Conservation (phyloP, 345 rosid species). For the Salix caprea region DNA sequence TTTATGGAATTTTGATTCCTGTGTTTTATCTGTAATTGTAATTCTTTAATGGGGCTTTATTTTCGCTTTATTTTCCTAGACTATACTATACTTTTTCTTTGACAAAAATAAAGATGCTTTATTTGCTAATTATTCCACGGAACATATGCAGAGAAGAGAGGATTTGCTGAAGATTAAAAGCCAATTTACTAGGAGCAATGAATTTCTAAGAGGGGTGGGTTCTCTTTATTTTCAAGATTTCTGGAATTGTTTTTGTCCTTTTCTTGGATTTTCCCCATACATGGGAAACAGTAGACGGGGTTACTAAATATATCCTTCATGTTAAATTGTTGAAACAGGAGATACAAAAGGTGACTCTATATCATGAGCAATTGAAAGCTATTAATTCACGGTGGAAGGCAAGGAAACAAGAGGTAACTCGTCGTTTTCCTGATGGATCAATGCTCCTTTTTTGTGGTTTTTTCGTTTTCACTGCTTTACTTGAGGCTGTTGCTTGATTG, state of each 20-base stretch:
- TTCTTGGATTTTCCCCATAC: conserved; percentile 1
- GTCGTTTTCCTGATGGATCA: neutral
- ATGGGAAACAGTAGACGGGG: neutral
- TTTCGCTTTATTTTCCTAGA: neutral
- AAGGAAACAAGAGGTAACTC: conserved; percentile 21
- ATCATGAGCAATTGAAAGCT: conserved; percentile 7
- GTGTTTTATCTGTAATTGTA: neutral
- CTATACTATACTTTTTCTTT: neutral
- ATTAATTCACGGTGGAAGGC: conserved; percentile 24
- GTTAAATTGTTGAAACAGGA: conserved; percentile 24
- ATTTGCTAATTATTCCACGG: neutral
- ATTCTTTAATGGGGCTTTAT: neutral
- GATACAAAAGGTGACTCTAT: conserved; percentile 1
- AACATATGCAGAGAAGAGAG: conserved; percentile 23
- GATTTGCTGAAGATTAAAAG: conserved; percentile 13
- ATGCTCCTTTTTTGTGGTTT: neutral
- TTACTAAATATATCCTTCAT: neutral
- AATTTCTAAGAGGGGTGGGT: conserved; percentile 15
- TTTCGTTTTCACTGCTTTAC: neutral
- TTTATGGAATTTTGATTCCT: neutral
- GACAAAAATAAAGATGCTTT: neutral
- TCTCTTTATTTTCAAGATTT: neutral
- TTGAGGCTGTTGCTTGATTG: neutral
- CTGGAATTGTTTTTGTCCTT: conserved; percentile 3
- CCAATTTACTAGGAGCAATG: conserved; percentile 4